Percentiles rank a stretch among this genome's conserved stretches.
Evolutionary conservation across 1,284 basidiomycete species (phyloP).

Genomic region (Leccinum pachyderme): DNA sequence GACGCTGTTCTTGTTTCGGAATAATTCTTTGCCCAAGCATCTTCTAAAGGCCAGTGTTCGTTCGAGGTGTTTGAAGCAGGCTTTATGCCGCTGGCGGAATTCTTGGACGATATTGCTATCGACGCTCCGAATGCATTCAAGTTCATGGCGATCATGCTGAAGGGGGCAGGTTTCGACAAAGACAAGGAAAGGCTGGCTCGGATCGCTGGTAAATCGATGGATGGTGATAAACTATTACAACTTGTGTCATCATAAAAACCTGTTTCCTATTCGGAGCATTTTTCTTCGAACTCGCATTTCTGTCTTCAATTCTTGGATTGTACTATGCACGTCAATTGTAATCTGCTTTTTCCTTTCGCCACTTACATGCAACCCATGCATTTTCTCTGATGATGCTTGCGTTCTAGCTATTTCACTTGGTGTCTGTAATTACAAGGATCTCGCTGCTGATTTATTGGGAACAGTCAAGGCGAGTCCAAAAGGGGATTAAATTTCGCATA

Average conservation of each 20-base stretch:
- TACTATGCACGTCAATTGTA: no score
- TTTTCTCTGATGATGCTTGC: neutral
- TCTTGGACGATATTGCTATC: slow-evolving; percentile 83
- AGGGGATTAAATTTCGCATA: neutral
- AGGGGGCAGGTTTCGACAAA: slow-evolving; percentile 58
- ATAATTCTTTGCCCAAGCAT: slow-evolving; percentile 59
- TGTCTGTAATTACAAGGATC: neutral
- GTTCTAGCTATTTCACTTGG: no score
- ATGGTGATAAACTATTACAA: slow-evolving; percentile 55
- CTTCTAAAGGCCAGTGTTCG: slow-evolving; percentile 53
- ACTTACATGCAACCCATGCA: neutral
- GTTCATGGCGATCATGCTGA: slow-evolving; percentile 73
- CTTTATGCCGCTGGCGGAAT: slow-evolving; percentile 66
- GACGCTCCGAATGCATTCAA: slow-evolving; percentile 87
- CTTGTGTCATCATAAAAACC: slow-evolving; percentile 47
- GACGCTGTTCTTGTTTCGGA: slow-evolving; percentile 78
- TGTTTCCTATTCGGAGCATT: no score
- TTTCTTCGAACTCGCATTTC: no score
- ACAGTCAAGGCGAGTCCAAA: neutral
- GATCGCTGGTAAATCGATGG: slow-evolving; percentile 58
- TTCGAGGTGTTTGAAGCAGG: slow-evolving; percentile 64
- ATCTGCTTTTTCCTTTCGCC: neutral
- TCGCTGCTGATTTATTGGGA: neutral
- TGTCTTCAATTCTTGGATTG: no score
- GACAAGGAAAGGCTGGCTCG: slow-evolving; percentile 57